Base-by-base conservation (phyloP, 2,329 filamentous ascomycete genomes). In the Fusarium proliferatum region DNA sequence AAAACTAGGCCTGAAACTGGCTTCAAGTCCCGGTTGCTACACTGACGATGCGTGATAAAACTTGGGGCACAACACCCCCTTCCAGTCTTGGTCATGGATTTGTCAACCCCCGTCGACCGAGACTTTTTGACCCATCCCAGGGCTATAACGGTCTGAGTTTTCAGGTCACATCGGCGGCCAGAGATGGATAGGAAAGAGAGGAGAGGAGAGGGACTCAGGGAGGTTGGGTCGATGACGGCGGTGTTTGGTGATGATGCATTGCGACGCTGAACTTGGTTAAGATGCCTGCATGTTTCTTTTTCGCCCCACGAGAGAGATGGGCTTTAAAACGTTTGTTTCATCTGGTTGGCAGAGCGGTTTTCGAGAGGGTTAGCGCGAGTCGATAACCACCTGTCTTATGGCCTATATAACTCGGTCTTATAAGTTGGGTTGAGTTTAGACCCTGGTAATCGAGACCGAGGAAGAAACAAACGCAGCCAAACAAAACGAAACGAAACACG, bases 371-470 rank as follows among this genome's bases (percentile, higher is more conserved):
- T 78, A 78, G 75, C 73, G 73, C 58, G 64, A 52, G 49, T 60
- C 63, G 69, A 75, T 78, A 78, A 49, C 71, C 71, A 67, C 71
- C 73, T 74, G 73, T 78, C 61, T 77, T 78, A 78, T 75, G 71
- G 67, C 62, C 76, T 78, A 78, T 78, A 78, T 77, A 62, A 68
- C 62, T 26, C 49, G 67, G 67, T 69, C 45, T 68, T 78, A 77
- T 78, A 69, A 69, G 65, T 72, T 65, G 56, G 56, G 56, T 68
- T 61, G 57, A 52, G 41, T 46, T 59, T 58, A 52, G 63, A 62
- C 60, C 61, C 53, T 71, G 56, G 66, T 19, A 49, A 58, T 55
- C 56, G 65, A 74, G 66, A 72, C 56, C 55, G 49, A 61, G 62
- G 60, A 48, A 51, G 55, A 72, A 72, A 74, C 67, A 68, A 72